A percentile compares a stretch with the other conserved stretches of the same genome.
phyloP scores from a whole-genome alignment of 1,139 yeast species.

The Scheffersomyces titani region DNA sequence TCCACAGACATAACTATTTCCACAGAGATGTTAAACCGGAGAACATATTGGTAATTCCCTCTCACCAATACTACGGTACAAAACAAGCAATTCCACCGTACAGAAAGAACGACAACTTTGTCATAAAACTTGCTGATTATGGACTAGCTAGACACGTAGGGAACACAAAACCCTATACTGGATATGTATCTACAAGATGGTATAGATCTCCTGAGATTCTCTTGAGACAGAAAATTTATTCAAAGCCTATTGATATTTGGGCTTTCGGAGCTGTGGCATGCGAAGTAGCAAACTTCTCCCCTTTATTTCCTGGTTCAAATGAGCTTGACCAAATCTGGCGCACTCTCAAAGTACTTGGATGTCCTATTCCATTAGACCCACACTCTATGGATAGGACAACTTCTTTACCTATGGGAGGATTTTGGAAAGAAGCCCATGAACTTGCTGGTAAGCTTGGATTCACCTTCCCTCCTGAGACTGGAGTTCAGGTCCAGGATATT shows the following conservation, averaged over 20 bases:
- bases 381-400: slow-evolving; percentile 11
- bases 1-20: slow-evolving; percentile 71
- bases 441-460: slow-evolving; percentile 57
- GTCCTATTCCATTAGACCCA: slow-evolving; percentile 45
- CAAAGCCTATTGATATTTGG: slow-evolving; percentile 88
- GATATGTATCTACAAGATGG: slow-evolving; percentile 95
- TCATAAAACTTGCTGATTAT: slow-evolving; percentile 86
- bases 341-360: slow-evolving; percentile 68
- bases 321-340: slow-evolving; percentile 77
- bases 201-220: slow-evolving; percentile 93
- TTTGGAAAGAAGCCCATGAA: slow-evolving; percentile 60
- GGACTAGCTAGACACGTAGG: slow-evolving; percentile 76
- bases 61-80: slow-evolving; percentile 54
- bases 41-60: slow-evolving; percentile 71
- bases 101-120: slow-evolving; percentile 48
- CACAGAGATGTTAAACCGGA: slow-evolving; percentile 86
- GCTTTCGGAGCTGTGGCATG: slow-evolving; percentile 88
- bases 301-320: slow-evolving; percentile 81
- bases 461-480: slow-evolving; percentile 46
- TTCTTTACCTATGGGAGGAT: slow-evolving; percentile 59
- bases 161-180: slow-evolving; percentile 60
- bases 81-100: slow-evolving; percentile 40
- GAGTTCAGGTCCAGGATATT: slow-evolving; percentile 27
- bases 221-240: slow-evolving; percentile 63
- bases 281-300: slow-evolving; percentile 74